Evolutionary conservation across 78 protist genomes (phyloP), one percentile per base, ranked within the genome.

Genomic region (Tieghemostelium lacteum): DNA sequence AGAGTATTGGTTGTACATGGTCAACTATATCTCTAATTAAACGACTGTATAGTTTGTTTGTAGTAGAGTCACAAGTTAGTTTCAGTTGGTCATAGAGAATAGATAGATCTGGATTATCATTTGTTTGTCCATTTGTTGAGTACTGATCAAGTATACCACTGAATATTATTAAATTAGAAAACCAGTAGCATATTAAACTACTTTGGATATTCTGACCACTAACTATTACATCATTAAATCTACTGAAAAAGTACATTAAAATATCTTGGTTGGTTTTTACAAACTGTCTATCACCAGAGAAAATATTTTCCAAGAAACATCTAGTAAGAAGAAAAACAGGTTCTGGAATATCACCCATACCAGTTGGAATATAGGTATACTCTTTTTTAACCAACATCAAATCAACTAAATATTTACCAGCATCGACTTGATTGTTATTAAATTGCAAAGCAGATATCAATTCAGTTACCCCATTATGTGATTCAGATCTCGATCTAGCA

Each of bases 371-470:
- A 1, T 36, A 33, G 17, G 60, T n/a, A 1, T 26, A 17, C 0
- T 29, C 17, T 2, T 83, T 66, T n/a, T 57, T 63, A 34, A 19
- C 34, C 2, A 34, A 31, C 7, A 83, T 4, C 31, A 37, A 29
- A 42, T 83, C 91, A 0, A 83, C 37, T 17, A 83, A 58, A 70
- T 58, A 83, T n/a, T 63, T 58, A 45, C 91, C 91, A 29, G 78
- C 65, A n/a, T 50, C 78, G 29, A 69, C 33, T 69, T 66, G 76
- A 31, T 73, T 67, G n/a, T 83, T 83, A 57, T 83, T 83, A 55
- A 83, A 67, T 10, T 83, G 52, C 17, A 83, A 28, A 2, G 91
- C 76, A 3, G 60, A 31, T 10, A 69, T 54, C 57, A 83, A 69
- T 12, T 83, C 91, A 26, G 76, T 34, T 14, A 45, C 10, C 6